Evolutionary conservation across 768 basidiomycete genomes (phyloP).

Genomic region (Suillus paluster): DNA sequence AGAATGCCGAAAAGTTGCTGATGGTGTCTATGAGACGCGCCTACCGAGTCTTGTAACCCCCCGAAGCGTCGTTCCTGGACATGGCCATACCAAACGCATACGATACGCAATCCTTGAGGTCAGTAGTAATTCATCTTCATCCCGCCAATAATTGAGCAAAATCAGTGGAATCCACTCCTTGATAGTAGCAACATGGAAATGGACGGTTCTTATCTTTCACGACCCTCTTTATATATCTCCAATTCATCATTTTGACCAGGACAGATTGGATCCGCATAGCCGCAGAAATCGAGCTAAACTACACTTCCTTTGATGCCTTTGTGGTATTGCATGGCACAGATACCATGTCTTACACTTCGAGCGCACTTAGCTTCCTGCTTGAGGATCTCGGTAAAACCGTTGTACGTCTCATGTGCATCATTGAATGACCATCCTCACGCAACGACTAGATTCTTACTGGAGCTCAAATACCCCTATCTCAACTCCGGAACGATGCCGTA

Average conservation of each 20-base stretch:
- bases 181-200: conserved; percentile 92
- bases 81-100: conserved; percentile 67
- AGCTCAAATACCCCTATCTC: conserved; percentile 91
- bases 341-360: conserved; percentile 89
- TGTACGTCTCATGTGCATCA: conserved; percentile 42
- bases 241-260: conserved; percentile 14
- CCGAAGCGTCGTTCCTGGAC: conserved; percentile 63
- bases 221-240: conserved; percentile 5
- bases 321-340: conserved; percentile 91
- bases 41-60: conserved; percentile 83
- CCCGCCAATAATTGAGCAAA: background rate
- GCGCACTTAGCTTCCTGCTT: conserved; percentile 87
- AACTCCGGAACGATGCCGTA: conserved; percentile 91
- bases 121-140: conserved; percentile 11
- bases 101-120: conserved; percentile 89
- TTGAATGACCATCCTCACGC: background rate
- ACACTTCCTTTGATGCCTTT: conserved; percentile 84
- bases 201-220: conserved; percentile 50
- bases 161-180: conserved; percentile 82
- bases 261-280: conserved; percentile 91
- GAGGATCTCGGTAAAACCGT: conserved; percentile 94
- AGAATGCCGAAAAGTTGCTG: conserved; percentile 51
- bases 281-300: conserved; percentile 92
- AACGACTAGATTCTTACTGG: conserved; percentile 80
- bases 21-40: conserved; percentile 71